Base-by-base conservation (phyloP, 441 rosid genomes). In the Adansonia rubrostipa region DNA sequence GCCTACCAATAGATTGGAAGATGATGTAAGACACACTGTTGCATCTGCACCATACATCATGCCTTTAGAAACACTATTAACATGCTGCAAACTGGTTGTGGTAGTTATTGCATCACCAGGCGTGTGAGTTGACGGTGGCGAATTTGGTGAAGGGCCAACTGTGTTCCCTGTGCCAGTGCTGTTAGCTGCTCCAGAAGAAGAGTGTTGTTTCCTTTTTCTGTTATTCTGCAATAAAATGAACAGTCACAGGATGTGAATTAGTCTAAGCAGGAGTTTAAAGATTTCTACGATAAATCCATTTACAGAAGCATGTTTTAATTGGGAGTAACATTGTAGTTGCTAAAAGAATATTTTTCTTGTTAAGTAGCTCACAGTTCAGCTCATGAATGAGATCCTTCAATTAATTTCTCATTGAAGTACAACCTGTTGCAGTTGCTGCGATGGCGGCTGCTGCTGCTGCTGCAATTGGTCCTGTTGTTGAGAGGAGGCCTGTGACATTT, bases 51-150 rank as follows among this genome's bases (percentile, higher is more conserved):
- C 87, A 82, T 86, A 87, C 69, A 84, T 77, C 82, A 85, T 78
- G 88, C 81, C 80, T 85, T 89, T 91, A 63, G 85, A 78, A 75
- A 81, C 80, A 75, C 80, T 82, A 64, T 74, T 88, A 78, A 81
- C 82, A 66, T 83, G 87, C 81, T 87, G 91, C 77, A 87, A 67
- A 71, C 86, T 86, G 75, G 85, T 82, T 20, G 88, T 84, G 47
- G 88, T 79, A 54, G 86, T 78, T 44, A 88, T 79, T 84, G 90
- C 93, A 80, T 91, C 93, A 56, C 95, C 90, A 60, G 92, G 88
- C 9, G 92, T 89, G 71, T 90, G 93, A 57, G 93, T 87, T 82
- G 95, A 91, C 22, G 88, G 92, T 62, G 93, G 93, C 75, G 95
- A 89, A 76, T 74, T 85, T 9, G 95, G 87, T 2, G 93, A 88